Conservation (phyloP, 345 rosid genomes). For the Angophora floribunda region DNA sequence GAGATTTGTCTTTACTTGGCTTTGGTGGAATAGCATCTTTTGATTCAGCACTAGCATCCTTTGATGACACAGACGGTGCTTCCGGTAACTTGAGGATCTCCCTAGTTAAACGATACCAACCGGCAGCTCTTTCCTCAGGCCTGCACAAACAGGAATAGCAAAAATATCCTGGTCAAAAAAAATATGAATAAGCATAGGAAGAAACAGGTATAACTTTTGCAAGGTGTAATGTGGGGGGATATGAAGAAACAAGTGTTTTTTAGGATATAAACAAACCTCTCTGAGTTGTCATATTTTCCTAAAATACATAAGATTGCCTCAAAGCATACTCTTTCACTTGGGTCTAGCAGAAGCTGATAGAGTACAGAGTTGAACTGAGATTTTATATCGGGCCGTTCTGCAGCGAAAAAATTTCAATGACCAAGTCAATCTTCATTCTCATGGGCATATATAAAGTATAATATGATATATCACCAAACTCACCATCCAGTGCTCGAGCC, state of each 20-base stretch:
- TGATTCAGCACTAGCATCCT: constrained; percentile 29
- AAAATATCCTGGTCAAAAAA: background rate
- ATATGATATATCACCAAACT: constrained; percentile 4
- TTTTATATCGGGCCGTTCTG: constrained; percentile 93
- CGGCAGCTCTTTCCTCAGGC: constrained; percentile 93
- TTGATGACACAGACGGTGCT: constrained; percentile 65
- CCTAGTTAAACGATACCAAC: constrained; percentile 97
- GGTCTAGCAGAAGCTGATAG: constrained; percentile 94
- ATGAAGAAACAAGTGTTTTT: background rate
- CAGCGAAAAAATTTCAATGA: constrained; percentile 8
- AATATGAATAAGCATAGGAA: background rate
- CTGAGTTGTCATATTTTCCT: constrained; percentile 73
- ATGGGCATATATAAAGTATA: background rate
- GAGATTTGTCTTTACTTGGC: constrained; percentile 68
- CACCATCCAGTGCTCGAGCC: constrained; percentile 97
- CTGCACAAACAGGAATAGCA: constrained; percentile 11
- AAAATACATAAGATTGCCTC: constrained; percentile 90
- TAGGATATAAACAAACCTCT: constrained; percentile 41
- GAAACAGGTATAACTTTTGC: background rate
- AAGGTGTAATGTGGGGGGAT: background rate
- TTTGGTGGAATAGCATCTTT: constrained; percentile 30
- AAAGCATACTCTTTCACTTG: constrained; percentile 98
- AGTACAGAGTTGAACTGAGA: constrained; percentile 91
- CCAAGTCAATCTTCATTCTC: background rate
- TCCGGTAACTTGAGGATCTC: constrained; percentile 96